Percentiles rank a stretch among this genome's conserved stretches.
Evolutionary conservation across 2,329 filamentous ascomycete genomes (phyloP).

Genomic region (Neurospora sp.): DNA sequence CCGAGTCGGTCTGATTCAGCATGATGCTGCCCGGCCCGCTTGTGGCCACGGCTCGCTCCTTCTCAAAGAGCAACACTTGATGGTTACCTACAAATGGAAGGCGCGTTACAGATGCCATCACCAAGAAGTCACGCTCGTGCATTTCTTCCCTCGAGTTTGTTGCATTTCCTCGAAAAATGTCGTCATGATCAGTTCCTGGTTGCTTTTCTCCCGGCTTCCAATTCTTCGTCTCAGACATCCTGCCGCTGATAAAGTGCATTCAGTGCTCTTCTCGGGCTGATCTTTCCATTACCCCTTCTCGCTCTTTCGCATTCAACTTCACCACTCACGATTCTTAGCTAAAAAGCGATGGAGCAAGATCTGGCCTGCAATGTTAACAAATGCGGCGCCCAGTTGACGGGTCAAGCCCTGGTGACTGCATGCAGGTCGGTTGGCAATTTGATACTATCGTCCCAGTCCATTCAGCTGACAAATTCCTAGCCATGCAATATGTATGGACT

Average conservation of each 20-base stretch:
- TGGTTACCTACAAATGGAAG: not conserved
- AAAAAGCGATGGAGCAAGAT: constrained; percentile 55
- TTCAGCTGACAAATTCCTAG: constrained; percentile 30
- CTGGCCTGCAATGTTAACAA: constrained; percentile 73
- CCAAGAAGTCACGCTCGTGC: not conserved
- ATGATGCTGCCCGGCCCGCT: not conserved
- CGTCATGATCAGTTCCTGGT: not conserved
- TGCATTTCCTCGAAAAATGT: not conserved
- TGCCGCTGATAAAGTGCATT: not conserved
- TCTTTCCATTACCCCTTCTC: not conserved
- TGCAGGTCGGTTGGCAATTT: constrained; percentile 53
- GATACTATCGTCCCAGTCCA: not conserved
- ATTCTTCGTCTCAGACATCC: not conserved
- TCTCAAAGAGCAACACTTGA: not conserved
- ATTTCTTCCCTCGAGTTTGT: not conserved
- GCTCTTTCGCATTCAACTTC: not conserved
- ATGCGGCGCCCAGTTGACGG: constrained; percentile 60
- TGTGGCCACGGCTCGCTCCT: not conserved
- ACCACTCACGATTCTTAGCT: not conserved
- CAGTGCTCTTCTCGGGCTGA: not conserved
- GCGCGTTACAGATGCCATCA: not conserved
- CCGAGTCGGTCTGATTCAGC: not conserved
- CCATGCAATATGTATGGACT: constrained; percentile 77
- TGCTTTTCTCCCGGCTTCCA: not conserved
- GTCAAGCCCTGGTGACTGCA: constrained; percentile 74